Percentiles rank a stretch among this genome's conserved stretches.
Evolutionary conservation across 768 basidiomycete genomes (phyloP).

Genomic region (Tricholoma furcatifolium): DNA sequence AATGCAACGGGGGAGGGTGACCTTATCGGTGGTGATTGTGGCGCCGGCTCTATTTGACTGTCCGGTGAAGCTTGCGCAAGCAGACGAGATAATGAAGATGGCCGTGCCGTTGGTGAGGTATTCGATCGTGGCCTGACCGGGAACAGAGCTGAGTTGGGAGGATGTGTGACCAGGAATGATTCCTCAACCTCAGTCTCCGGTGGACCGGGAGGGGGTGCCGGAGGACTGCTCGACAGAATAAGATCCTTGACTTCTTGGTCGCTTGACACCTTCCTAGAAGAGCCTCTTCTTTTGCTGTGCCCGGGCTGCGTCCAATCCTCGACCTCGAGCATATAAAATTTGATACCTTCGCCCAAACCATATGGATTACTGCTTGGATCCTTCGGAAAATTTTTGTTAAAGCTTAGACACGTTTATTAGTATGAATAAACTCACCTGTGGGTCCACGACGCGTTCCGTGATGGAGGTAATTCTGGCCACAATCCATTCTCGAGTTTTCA

Average conservation of each 20-base stretch:
- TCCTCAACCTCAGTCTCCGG: constrained; percentile 74
- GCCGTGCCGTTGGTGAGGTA: constrained; percentile 68
- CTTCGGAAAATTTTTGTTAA: constrained; percentile 33
- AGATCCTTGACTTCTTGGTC: constrained; percentile 39
- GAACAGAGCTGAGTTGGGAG: constrained; percentile 69
- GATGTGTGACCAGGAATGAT: constrained; percentile 60
- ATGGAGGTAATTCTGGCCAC: constrained; percentile 91
- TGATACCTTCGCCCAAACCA: constrained; percentile 82
- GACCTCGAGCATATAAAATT: constrained; percentile 92
- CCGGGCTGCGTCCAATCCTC: constrained; percentile 89
- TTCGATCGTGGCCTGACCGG: constrained; percentile 61
- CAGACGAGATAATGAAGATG: constrained; percentile 76
- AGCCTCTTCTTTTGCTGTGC: constrained; percentile 58
- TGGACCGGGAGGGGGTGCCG: constrained; percentile 57
- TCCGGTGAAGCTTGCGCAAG: constrained; percentile 71
- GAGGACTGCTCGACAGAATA: constrained; percentile 29
- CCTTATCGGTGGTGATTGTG: constrained; percentile 23
- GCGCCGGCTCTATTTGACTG: constrained; percentile 22
- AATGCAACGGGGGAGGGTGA: constrained; percentile 32
- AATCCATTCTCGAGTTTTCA: constrained; percentile 92
- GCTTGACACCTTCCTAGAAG: constrained; percentile 48
- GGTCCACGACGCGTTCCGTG: constrained; percentile 80
- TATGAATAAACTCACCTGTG: constrained; percentile 49
- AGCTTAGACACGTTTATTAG: constrained; percentile 4
- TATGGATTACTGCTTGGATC: constrained; percentile 88